phyloP scores from a whole-genome alignment of 2,329 filamentous ascomycete species.

The Apiospora koreana region DNA sequence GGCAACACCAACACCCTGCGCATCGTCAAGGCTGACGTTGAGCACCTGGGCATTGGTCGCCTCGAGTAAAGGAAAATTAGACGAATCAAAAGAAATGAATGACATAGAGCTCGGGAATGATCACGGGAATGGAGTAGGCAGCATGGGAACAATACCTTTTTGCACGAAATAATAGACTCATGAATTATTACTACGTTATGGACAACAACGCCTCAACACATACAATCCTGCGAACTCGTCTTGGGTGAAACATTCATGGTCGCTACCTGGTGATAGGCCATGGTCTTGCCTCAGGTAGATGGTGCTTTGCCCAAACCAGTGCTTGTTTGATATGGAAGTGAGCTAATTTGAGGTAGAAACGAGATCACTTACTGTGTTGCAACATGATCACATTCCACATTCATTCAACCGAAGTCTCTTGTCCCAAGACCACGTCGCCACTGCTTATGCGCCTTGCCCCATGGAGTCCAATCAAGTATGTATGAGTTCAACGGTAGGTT shows the following conservation, averaged over 20 bases:
- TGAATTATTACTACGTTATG: slow-evolving; percentile 5
- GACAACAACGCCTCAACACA: not conserved
- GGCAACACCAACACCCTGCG: slow-evolving; percentile 84
- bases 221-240: not conserved
- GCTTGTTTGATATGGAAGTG: not conserved
- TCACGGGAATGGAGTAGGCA: slow-evolving; percentile 8
- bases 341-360: not conserved
- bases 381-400: not conserved
- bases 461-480: not conserved
- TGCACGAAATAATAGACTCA: slow-evolving; percentile 5
- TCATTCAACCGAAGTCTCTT: not conserved
- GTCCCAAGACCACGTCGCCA: not conserved
- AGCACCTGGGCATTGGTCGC: slow-evolving; percentile 58
- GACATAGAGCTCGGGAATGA: not conserved
- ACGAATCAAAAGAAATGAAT: slow-evolving; percentile 5
- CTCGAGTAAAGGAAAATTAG: slow-evolving; percentile 26
- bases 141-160: slow-evolving; percentile 7
- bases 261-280: not conserved
- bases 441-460: not conserved
- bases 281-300: not conserved
- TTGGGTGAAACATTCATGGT: not conserved
- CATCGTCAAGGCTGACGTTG: slow-evolving; percentile 61
- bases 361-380: not conserved
- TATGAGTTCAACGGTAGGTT: not conserved
- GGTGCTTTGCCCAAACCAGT: not conserved